Conservation (phyloP, 164 flowering plant species). For the Vitis riparia region DNA sequence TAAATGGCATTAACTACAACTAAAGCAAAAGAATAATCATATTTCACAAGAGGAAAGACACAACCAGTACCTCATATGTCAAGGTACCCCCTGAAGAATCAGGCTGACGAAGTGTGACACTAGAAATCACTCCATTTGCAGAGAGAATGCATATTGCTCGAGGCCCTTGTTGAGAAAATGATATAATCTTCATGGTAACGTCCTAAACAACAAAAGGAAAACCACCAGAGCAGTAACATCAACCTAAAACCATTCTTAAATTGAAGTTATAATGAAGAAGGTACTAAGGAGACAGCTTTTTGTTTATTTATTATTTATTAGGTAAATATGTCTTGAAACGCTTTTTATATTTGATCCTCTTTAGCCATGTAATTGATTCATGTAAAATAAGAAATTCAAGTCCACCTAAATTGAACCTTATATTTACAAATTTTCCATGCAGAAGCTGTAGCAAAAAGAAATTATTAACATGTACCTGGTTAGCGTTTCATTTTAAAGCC, state of each 20-base stretch:
- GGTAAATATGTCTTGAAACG: no score
- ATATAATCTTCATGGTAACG: conserved; percentile 93
- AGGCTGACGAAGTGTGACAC: conserved; percentile 97
- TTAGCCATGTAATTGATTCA: neutral
- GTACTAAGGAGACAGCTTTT: neutral
- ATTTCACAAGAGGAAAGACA: neutral
- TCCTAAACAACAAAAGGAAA: conserved; percentile 49
- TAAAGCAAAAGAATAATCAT: no score
- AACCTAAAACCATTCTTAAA: neutral
- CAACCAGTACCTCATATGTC: conserved; percentile 86
- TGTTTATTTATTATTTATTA: no score
- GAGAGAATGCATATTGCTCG: conserved; percentile 95
- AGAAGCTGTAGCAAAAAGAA: neutral
- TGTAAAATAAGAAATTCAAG: neutral
- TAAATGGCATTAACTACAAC: no score
- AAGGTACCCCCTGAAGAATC: conserved; percentile 97
- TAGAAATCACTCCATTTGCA: conserved; percentile 96
- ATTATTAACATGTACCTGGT: no score
- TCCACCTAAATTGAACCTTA: neutral
- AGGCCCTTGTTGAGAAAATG: conserved; percentile 98
- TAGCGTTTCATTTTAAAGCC: neutral
- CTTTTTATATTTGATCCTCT: neutral
- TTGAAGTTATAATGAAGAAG: neutral
- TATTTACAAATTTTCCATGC: neutral
- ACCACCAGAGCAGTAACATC: neutral